Evolutionary conservation across 2,329 filamentous ascomycete genomes (phyloP), one percentile per base, ranked within the genome.

Genomic region (Microdochium nivale): DNA sequence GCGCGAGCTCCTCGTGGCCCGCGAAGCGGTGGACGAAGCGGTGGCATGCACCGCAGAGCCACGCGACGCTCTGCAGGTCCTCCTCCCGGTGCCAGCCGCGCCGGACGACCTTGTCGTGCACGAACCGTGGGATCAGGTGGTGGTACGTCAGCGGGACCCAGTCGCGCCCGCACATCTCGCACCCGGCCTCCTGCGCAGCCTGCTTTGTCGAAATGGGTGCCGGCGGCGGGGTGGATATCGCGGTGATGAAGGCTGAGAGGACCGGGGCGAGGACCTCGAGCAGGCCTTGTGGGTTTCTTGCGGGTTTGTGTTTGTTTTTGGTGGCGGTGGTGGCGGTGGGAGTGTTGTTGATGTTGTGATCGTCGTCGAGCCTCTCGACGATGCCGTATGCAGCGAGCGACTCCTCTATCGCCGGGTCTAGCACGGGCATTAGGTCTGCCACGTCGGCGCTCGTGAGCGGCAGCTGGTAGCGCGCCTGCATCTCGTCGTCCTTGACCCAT

Each of bases 31-130:
- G 90, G 64, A 95, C 88, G 64, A 89, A 90, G 43, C 78, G 81
- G 71, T 95, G 90, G 61, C 90, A 95, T 2, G 88, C 86, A 49
- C 88, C 76, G 67, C 90, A 95, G 58, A 95, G 68, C 89, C 89
- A 95, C 13, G 90, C 89, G 21, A 94, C 90, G 63, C 83, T 90
- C 60, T 88, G 82, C 66, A 95, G 65, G 68, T 83, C 80, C 65
- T 88, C 87, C 55, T 83, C 80, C 3, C 78, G 77, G 70, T 91
- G 87, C 89, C 89, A 95, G 1, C 86, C 86, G 43, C 88, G 75
- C 72, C 87, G 89, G 37, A 89, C 65, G 3, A 80, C 88, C 64
- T 90, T 89, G 8, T 79, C 83, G 67, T 95, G 89, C 53, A 89
- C 83, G 44, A 80, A 78, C 40, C 82, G 79, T n/a, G 90, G 90